Evolutionary conservation across 2,329 filamentous ascomycete genomes (phyloP), one percentile per base, ranked within the genome.

Genomic region (Ophiostoma ips): DNA sequence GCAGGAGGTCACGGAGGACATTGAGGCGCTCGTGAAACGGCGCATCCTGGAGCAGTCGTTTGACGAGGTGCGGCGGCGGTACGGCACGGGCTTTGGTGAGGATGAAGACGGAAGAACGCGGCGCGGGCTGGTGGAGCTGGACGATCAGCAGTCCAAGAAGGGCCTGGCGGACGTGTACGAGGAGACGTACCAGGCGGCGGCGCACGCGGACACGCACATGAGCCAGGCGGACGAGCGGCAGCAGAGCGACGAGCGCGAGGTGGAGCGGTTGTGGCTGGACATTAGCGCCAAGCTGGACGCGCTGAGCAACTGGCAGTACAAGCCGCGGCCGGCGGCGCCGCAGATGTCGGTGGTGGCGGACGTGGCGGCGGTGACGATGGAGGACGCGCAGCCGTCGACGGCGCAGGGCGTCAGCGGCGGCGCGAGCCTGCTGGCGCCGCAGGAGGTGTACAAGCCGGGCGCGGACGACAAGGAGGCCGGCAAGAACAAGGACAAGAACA

Each of bases 261-360:
- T 96, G 49, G 80, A 83, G 59, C 73, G 72, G 30, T 70, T 95
- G 59, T 98, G 92, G 88, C 84, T 79, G 58, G 83, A 85, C 34
- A 74, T 95, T 49, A 81, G 77, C 60, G 77, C 76, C 43, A 85
- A 87, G 55, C 79, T 98, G 50, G 92, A 98, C 66, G 79, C 86
- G 24, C 79, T 98, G 55, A 89, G 82, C 66, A 94, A 85, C 63
- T 94, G 87, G 82, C 85, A 95, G 68, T 95, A 95, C 76, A 89
- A 87, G 66, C 92, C 92, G 49, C 94, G 89, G 69, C 82, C 86
- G 11, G 76, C 83, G 2, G 83, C 83, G 48, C 79, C 87, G n/a
- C 78, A 79, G 43, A 77, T 98, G 55, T 89, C 86, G 40, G 84
- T 95, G 50, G 83, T 95, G 33, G 77, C 87, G 24, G 90, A 96